These are phyloP conservation scores for Eutrema heterophyllum DNA, from an alignment of 345 rosid species.

Conservation along the genomic window DNA sequence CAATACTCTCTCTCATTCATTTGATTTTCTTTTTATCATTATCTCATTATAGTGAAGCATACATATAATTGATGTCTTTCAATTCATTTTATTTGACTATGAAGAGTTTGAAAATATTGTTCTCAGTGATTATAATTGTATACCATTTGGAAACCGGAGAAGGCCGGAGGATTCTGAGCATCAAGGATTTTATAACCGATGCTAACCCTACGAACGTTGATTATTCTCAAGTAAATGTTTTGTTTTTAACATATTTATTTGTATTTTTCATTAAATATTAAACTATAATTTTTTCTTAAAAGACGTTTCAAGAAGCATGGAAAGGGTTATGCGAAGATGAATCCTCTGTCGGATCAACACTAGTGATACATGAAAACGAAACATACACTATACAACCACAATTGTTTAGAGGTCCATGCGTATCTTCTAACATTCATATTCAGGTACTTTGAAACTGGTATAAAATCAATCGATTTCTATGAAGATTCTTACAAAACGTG, in stretches of 20 bases:
- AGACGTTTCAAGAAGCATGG: conserved; percentile 17
- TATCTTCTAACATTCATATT: neutral
- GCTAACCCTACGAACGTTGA: neutral
- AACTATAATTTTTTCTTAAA: neutral
- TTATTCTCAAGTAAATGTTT: conserved; percentile 1
- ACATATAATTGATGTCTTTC: neutral
- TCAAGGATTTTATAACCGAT: neutral
- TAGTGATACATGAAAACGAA: neutral
- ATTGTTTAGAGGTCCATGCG: conserved; percentile 9
- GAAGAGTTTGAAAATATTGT: neutral
- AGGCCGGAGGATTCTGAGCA: neutral
- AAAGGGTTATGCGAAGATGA: neutral
- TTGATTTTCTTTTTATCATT: neutral
- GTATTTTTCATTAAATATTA: neutral
- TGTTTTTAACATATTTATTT: neutral
- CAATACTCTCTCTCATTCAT: neutral
- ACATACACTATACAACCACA: conserved; percentile 2
- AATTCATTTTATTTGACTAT: neutral
- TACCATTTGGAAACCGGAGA: neutral
- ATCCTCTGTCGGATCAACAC: neutral
- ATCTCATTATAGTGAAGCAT: neutral
- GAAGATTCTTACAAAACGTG: too few species aligned
- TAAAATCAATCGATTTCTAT: too few species aligned
- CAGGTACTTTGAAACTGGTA: neutral
- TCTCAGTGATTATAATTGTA: neutral